phyloP scores from a whole-genome alignment of 345 rosid genomes.

The Aquilaria malaccensis region DNA sequence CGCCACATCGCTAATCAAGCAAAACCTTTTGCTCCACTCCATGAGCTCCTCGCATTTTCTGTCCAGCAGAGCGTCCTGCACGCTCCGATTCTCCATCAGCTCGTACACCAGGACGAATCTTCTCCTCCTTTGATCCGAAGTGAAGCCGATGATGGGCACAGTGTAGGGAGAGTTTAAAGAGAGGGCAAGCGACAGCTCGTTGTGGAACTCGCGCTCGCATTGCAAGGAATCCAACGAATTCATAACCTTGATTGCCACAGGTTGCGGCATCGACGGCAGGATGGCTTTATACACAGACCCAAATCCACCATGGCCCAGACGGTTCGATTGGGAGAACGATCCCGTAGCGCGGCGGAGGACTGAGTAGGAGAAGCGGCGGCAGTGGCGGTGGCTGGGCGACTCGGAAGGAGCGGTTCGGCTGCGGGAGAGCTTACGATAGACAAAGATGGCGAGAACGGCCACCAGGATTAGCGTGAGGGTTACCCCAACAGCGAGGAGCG shows the following conservation, averaged over 20 bases:
- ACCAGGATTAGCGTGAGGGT: slow-evolving; percentile 34
- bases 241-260: slow-evolving; percentile 70
- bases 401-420: slow-evolving; percentile 82
- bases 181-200: slow-evolving; percentile 69
- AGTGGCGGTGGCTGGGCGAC: slow-evolving; percentile 47
- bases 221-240: slow-evolving; percentile 51
- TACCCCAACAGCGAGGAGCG: slow-evolving; percentile 27
- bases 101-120: slow-evolving; percentile 55
- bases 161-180: slow-evolving; percentile 51
- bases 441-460: slow-evolving; percentile 28
- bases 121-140: slow-evolving; percentile 46
- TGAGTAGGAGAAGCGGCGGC: slow-evolving; percentile 72
- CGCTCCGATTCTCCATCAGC: slow-evolving; percentile 69
- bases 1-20: slow-evolving; percentile 52
- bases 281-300: slow-evolving; percentile 68
- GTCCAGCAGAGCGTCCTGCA: slow-evolving; percentile 60
- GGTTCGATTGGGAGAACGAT: slow-evolving; percentile 65
- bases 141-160: slow-evolving; percentile 62
- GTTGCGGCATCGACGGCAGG: slow-evolving; percentile 24
- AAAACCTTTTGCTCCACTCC: slow-evolving; percentile 48
- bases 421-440: slow-evolving; percentile 63
- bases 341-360: slow-evolving; percentile 72
- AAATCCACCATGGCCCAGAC: slow-evolving; percentile 92
- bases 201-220: slow-evolving; percentile 77
- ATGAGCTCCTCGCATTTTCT: slow-evolving; percentile 68